Evolutionary conservation across 2,329 filamentous ascomycete genomes (phyloP).

Genomic region (Penicillium sp.): DNA sequence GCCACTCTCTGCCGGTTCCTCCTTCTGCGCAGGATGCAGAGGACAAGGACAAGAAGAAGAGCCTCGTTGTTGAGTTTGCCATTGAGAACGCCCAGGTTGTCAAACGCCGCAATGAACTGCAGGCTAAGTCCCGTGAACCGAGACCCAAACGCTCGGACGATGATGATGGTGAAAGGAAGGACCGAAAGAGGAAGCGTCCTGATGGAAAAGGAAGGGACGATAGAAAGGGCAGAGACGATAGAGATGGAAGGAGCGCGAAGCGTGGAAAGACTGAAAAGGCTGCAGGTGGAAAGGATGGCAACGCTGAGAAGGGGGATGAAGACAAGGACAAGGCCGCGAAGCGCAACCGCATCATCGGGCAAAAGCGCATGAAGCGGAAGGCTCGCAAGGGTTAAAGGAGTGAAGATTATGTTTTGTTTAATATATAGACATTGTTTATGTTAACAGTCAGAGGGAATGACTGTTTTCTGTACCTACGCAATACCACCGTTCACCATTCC

Average conservation of each 20-base stretch:
- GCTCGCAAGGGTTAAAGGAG: constrained; percentile 51
- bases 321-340: constrained; percentile 56
- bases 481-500: constrained; percentile 21
- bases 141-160: constrained; percentile 27
- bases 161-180: constrained; percentile 26
- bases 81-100: constrained; percentile 98
- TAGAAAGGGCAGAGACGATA: constrained; percentile 19
- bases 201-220: constrained; percentile 18
- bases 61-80: constrained; percentile 92
- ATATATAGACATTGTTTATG: constrained; percentile 17
- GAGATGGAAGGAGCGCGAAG: constrained; percentile 32
- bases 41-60: constrained; percentile 70
- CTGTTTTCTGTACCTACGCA: constrained; percentile 18
- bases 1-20: constrained; percentile 54
- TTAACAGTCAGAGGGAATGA: constrained; percentile 1
- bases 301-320: constrained; percentile 31
- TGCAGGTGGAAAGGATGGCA: not conserved
- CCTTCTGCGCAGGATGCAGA: constrained; percentile 30
- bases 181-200: constrained; percentile 35
- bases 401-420: constrained; percentile 14
- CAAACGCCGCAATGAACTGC: constrained; percentile 57
- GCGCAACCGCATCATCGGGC: constrained; percentile 74
- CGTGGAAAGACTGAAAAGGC: constrained; percentile 7
- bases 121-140: constrained; percentile 27
- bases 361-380: constrained; percentile 72